Conservation (phyloP, 2,329 filamentous ascomycete genomes). For the Penicillium sp. region DNA sequence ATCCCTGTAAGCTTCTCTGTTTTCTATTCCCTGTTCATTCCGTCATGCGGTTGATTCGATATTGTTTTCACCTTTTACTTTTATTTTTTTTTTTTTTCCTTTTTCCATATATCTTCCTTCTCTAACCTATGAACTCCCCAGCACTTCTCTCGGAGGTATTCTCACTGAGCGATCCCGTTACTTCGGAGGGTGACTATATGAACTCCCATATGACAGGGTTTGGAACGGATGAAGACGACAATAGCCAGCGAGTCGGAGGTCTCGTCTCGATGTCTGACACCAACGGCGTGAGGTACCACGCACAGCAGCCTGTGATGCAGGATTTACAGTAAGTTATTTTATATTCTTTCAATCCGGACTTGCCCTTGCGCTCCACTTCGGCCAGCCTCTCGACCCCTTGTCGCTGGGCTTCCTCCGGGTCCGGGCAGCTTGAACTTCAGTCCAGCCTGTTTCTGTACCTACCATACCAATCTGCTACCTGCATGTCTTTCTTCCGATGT, state of each 20-base stretch:
- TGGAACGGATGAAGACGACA: slow-evolving; percentile 46
- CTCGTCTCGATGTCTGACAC: slow-evolving; percentile 48
- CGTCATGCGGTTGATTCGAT: slow-evolving; percentile 7
- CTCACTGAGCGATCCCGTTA: slow-evolving; percentile 39
- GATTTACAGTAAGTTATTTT: slow-evolving; percentile 55
- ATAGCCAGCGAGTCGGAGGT: slow-evolving; percentile 51
- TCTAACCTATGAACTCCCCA: slow-evolving; percentile 13
- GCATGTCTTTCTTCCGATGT: slow-evolving; percentile 30
- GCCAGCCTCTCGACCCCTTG: slow-evolving; percentile 31
- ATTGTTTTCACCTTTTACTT: slow-evolving; percentile 3
- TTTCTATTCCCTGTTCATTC: slow-evolving; percentile 2
- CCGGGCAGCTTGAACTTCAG: slow-evolving; percentile 33
- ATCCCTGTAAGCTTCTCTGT: slow-evolving; percentile 20
- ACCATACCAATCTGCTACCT: slow-evolving; percentile 27
- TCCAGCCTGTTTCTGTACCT: slow-evolving; percentile 27
- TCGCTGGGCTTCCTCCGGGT: slow-evolving; percentile 30
- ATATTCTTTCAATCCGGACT: slow-evolving; percentile 39
- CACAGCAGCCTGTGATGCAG: slow-evolving; percentile 51
- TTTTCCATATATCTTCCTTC: slow-evolving; percentile 11
- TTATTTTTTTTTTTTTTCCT: slow-evolving; percentile 17
- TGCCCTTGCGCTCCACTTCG: slow-evolving; percentile 33
- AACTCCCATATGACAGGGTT: slow-evolving; percentile 36
- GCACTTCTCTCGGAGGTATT: slow-evolving; percentile 37
- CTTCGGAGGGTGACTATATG: slow-evolving; percentile 42
- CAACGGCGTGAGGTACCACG: slow-evolving; percentile 52